These are phyloP conservation scores for Pythium biforme DNA, from an alignment of 352 stramenopile genomes.

Conservation along the genomic window DNA sequence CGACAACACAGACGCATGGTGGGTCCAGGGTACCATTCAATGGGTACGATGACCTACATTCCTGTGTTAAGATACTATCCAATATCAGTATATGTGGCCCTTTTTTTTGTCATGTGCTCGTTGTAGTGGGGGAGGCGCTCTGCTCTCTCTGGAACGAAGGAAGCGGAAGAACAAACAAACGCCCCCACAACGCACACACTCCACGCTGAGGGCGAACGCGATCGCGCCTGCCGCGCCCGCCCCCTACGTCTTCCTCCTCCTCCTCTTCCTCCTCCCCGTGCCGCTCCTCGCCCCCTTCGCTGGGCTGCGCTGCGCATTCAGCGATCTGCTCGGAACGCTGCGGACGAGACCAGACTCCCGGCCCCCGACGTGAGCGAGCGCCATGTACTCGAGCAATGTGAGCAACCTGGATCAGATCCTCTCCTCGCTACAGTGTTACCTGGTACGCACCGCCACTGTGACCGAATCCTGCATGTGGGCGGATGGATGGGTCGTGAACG, in stretches of 20 bases:
- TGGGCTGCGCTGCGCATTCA: not conserved
- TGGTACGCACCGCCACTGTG: conserved; percentile 37
- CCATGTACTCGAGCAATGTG: conserved; percentile 85
- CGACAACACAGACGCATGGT: not conserved
- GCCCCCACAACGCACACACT: conserved; percentile 4
- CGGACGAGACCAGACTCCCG: not conserved
- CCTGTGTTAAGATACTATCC: conserved; percentile 6
- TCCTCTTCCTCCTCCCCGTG: not conserved
- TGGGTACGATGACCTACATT: conserved; percentile 18
- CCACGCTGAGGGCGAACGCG: not conserved
- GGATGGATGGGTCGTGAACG: too few species aligned
- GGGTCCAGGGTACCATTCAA: conserved; percentile 14
- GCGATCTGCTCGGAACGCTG: not conserved
- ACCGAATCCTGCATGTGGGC: too few species aligned
- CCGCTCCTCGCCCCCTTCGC: not conserved
- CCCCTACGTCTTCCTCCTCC: not conserved
- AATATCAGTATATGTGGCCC: conserved; percentile 3
- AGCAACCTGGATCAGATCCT: conserved; percentile 88
- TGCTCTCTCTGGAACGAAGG: conserved; percentile 1
- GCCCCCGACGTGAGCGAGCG: not conserved
- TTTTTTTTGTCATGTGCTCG: not conserved
- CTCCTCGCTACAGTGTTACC: conserved; percentile 81
- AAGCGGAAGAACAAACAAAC: conserved; percentile 24
- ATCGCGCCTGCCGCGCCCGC: not conserved
- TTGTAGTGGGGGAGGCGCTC: conserved; percentile 14